phyloP scores from a whole-genome alignment of 148 eudicot genomes.

The Rhododendron mucronatum region DNA sequence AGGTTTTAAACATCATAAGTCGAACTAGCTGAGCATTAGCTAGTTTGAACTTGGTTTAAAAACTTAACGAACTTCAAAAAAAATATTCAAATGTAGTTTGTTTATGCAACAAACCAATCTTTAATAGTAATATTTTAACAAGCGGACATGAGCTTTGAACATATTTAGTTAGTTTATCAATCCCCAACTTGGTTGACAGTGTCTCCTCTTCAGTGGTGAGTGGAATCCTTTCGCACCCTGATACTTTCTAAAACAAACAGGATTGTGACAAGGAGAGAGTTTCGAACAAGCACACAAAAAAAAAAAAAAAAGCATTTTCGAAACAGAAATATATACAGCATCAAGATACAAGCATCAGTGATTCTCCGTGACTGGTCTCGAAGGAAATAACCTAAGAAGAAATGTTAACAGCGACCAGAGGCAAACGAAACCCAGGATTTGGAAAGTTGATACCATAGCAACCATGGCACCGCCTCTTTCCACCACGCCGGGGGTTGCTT shows the following conservation, averaged over 20 bases:
- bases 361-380: constrained; percentile 64
- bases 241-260: not conserved
- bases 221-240: not conserved
- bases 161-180: not conserved
- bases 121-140: too few species aligned
- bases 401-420: constrained; percentile 87
- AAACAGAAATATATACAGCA: constrained; percentile 12
- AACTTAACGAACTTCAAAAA: too few species aligned
- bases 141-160: not conserved
- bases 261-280: not conserved
- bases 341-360: constrained; percentile 29
- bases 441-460: constrained; percentile 58
- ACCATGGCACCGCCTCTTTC: constrained; percentile 49
- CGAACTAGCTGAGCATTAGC: not conserved
- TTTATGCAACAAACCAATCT: too few species aligned
- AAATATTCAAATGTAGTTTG: too few species aligned
- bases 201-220: not conserved
- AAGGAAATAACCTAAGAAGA: constrained; percentile 77
- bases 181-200: not conserved
- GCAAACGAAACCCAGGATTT: constrained; percentile 59
- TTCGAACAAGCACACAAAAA: not conserved
- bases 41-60: too few species aligned
- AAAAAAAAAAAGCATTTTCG: not conserved
- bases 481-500: constrained; percentile 34
- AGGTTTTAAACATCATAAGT: not conserved